A percentile compares a stretch with the other conserved stretches of the same genome.
phyloP scores from a whole-genome alignment of 768 basidiomycete species.

The Suillus paluster region DNA sequence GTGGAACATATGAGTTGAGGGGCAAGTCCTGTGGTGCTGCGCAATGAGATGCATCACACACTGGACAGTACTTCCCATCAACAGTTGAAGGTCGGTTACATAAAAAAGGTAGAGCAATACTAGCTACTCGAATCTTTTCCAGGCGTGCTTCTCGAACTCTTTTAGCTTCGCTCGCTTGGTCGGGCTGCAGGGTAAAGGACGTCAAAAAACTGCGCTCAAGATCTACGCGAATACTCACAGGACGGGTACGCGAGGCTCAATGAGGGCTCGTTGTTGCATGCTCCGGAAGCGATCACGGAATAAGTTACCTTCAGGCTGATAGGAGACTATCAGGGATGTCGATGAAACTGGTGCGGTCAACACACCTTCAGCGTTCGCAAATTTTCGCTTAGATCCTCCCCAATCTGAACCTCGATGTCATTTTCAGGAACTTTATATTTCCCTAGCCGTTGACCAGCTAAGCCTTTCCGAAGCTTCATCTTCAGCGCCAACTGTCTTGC shows the following conservation, averaged over 20 bases:
- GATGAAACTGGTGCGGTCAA: slow-evolving; percentile 7
- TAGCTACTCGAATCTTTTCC: slow-evolving; percentile 69
- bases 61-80: neutral
- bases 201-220: slow-evolving; percentile 1
- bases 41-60: neutral
- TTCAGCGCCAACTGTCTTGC: slow-evolving; percentile 46
- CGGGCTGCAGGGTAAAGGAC: slow-evolving; percentile 19
- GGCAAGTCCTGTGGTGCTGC: neutral
- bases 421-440: slow-evolving; percentile 75
- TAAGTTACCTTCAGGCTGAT: slow-evolving; percentile 89
- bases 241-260: slow-evolving; percentile 85
- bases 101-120: neutral
- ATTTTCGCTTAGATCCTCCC: slow-evolving; percentile 87
- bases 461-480: slow-evolving; percentile 62
- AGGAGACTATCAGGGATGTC: neutral
- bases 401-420: slow-evolving; percentile 83
- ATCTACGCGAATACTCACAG: slow-evolving; percentile 51
- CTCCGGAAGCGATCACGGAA: slow-evolving; percentile 90
- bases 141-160: slow-evolving; percentile 80
- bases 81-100: neutral
- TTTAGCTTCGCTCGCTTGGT: slow-evolving; percentile 47
- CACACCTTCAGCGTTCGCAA: slow-evolving; percentile 81
- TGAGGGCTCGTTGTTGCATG: slow-evolving; percentile 83
- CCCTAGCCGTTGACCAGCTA: slow-evolving; percentile 78
- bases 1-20: neutral